Evolutionary conservation across 495 filamentous ascomycete genomes (phyloP), one percentile per base, ranked within the genome.

Genomic region (Chaetomium fimeti): DNA sequence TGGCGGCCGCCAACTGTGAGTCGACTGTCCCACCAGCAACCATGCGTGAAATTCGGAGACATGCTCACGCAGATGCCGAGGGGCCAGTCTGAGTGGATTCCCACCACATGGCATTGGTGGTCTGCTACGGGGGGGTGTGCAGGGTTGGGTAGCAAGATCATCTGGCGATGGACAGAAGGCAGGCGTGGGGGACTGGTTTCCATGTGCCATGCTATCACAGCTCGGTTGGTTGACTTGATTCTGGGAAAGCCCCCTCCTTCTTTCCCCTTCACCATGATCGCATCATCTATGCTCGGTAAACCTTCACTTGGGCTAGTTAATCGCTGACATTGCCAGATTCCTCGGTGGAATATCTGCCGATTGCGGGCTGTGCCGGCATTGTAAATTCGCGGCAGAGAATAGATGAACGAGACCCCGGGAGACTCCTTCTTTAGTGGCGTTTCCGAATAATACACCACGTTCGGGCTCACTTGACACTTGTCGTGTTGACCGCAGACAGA

Each of bases 51-150:
- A n/a, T 5, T 13, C 18, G 29, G 40, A 15, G 45, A 22, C 15
- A 29, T 48, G 38, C 20, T 20, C 7, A 28, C 5, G 13, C 32
- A 40, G 61, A 42, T 38, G 68, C 52, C 59, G 66, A 65, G 40
- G 59, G 59, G 58, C 63, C 49, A 63, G 48, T 32, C 27, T 16
- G 15, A 40, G 29, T 56, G 29, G 5, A 3, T 40, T 22, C 6
- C 53, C 28, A 38, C 32, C 16, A 56, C 53, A 40, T 40, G 29
- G 53, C 53, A 40, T 28, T 24, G 32, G 32, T 40, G 29, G 15
- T n/a, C 22, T 24, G 18, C 3, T 43, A 16, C 11, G 16, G 20
- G 29, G 29, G n/a, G 29, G 24, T 3, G 32, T 18, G 11, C n/a
- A 12, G 9, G 18, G 38, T 36, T 56, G 29, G n/a, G 18, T n/a